Base-by-base conservation (phyloP, 2,329 filamentous ascomycete genomes). In the Diplodia mutila region DNA sequence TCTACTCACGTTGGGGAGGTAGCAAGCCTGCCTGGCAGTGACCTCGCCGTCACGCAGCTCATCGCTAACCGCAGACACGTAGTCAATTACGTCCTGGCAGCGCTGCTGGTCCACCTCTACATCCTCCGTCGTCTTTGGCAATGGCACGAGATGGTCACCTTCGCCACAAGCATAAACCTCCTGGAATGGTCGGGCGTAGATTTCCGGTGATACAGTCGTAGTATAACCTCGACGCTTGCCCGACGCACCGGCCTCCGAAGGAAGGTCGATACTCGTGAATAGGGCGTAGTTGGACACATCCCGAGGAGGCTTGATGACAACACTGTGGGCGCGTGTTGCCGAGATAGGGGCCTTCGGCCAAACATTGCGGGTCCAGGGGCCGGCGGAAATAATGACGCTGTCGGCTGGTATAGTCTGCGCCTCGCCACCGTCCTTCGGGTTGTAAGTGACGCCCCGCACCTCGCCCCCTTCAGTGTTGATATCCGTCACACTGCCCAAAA, bases 131-230 rank as follows among this genome's bases (percentile, higher is more conserved):
- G 90, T 90, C 2, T 88, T 83, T 0, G 95, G 95, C 1, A 99
- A 84, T 0, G 92, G 90, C 0, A 92, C 85, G 3, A 84, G 78
- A 1, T 86, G 85, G 76, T 99, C 95, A 25, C 93, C 92, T 74
- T 97, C 94, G 53, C 93, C 95, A 76, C 95, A 99, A 0, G 93
- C 94, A 78, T 99, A 99, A 12, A 97, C 90, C 76, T 97, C 94
- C 66, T 91, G 87, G 76, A 93, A 91, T 0, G 94, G 94, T 4
- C 95, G 86, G 0, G 95, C 91, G 77, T 99, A 99, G 70, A 98
- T 95, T 78, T 99, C 95, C 0, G 95, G 95, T 29, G 92, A 89
- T 14, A 93, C 92, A 21, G 86, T 86, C 32, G 88, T 68, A 54
- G 21, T 61, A 25, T 69, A 73, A 69, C n/a, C 54, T 25, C 53